A percentile compares a stretch with the other conserved stretches of the same genome.
Evolutionary conservation across 352 stramenopile genomes (phyloP).

Genomic region (Pseudoperonospora humuli): DNA sequence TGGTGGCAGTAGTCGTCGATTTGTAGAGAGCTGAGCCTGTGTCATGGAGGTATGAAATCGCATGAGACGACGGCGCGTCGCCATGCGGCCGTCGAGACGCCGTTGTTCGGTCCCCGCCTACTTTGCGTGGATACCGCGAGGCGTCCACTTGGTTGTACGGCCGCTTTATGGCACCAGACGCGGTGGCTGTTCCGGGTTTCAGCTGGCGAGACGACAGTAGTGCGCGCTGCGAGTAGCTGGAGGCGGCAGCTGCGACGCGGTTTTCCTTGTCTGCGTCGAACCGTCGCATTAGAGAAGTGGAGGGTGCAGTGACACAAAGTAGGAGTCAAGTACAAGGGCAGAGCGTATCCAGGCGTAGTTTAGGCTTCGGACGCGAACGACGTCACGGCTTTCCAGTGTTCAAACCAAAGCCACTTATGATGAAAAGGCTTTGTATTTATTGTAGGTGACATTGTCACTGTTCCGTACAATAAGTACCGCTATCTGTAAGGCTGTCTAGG

Average conservation of each 20-base stretch:
- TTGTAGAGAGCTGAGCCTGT: conserved; percentile 10
- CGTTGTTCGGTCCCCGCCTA: conserved; percentile 11
- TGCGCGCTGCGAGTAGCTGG: conserved; percentile 14
- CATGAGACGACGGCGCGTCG: conserved; percentile 10
- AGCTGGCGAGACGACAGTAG: conserved; percentile 17
- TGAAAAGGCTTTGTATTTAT: no score
- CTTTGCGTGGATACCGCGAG: conserved; percentile 26
- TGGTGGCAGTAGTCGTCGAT: background rate
- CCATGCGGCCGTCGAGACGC: conserved; percentile 13
- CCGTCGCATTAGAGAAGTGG: conserved; percentile 36
- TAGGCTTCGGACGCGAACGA: no score
- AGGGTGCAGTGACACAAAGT: no score
- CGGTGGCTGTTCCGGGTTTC: conserved; percentile 3
- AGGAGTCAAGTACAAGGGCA: no score
- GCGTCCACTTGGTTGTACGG: conserved; percentile 24
- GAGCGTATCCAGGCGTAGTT: no score
- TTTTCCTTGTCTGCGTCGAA: conserved; percentile 72
- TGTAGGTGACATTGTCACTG: no score
- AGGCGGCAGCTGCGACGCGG: conserved; percentile 12
- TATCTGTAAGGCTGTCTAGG: no score
- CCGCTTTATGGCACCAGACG: conserved; percentile 22
- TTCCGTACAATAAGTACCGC: no score
- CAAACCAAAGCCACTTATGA: no score
- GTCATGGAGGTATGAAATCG: conserved; percentile 16
- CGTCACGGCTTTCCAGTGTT: no score